Evolutionary conservation across 352 stramenopile species (phyloP).

Genomic region (Aphanomyces stellatus): DNA sequence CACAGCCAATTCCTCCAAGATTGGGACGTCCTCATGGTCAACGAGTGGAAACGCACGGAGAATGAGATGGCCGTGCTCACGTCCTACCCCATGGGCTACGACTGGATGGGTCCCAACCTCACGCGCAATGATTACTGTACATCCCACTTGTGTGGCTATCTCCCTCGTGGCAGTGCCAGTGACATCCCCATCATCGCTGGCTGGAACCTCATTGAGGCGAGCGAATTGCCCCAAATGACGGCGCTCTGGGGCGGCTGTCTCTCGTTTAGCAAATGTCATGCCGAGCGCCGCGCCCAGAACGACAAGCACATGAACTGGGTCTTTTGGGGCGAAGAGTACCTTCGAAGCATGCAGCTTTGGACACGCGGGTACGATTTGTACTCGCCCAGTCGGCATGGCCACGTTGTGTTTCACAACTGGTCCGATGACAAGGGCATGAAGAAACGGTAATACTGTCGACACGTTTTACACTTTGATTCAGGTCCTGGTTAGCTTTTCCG

Average conservation of each 20-base stretch:
- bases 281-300: conserved; percentile 66
- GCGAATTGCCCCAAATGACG: conserved; percentile 29
- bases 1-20: neutral
- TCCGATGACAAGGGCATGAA: conserved; percentile 3
- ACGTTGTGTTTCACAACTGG: conserved; percentile 61
- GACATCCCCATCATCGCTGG: conserved; percentile 11
- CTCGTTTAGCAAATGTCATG: conserved; percentile 75
- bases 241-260: conserved; percentile 79
- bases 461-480: no score
- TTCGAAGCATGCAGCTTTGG: conserved; percentile 39
- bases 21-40: neutral
- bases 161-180: no score
- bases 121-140: neutral
- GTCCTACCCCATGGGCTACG: conserved; percentile 13
- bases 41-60: conserved; percentile 4
- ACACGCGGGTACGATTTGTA: conserved; percentile 87
- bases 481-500: no score
- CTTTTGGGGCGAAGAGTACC: conserved; percentile 85
- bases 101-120: neutral
- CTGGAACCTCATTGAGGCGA: neutral
- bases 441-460: no score
- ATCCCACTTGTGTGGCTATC: neutral
- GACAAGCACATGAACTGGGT: conserved; percentile 71
- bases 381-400: conserved; percentile 27
- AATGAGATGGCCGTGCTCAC: conserved; percentile 27